These are phyloP conservation scores for Nevesoporus exiguus DNA, from an alignment of 768 basidiomycete genomes.

Conservation along the genomic window DNA sequence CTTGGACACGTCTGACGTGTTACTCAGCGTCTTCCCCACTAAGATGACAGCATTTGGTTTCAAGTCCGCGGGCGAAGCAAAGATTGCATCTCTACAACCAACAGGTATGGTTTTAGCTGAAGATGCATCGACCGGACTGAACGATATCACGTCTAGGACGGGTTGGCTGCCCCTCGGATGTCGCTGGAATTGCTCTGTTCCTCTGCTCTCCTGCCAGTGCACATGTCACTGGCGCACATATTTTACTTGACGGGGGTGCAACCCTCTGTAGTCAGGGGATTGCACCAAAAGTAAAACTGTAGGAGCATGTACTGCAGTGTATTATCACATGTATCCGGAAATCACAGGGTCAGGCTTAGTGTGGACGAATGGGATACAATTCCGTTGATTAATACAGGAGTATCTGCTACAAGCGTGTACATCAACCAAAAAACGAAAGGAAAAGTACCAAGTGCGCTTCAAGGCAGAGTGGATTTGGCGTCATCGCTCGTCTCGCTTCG, in stretches of 20 bases:
- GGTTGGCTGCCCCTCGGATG: constrained; percentile 59
- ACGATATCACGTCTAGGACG: constrained; percentile 45
- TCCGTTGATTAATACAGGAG: constrained; percentile 2
- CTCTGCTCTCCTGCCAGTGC: constrained; percentile 67
- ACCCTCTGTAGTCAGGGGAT: constrained; percentile 18
- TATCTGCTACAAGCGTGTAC: neutral
- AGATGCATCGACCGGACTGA: neutral
- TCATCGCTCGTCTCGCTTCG: constrained; percentile 18
- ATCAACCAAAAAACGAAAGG: neutral
- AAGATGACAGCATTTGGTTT: constrained; percentile 82
- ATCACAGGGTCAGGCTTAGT: neutral
- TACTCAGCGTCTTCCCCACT: constrained; percentile 64
- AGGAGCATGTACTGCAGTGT: neutral
- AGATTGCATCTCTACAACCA: constrained; percentile 54
- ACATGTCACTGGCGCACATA: constrained; percentile 73
- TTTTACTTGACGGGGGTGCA: constrained; percentile 67
- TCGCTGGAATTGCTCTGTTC: constrained; percentile 70
- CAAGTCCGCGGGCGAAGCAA: constrained; percentile 50
- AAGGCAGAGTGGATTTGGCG: neutral
- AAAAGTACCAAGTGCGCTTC: neutral
- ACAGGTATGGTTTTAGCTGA: constrained; percentile 44
- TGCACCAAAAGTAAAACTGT: constrained; percentile 27
- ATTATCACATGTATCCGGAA: neutral
- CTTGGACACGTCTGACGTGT: neutral
- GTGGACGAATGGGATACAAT: neutral